Evolutionary conservation across 2,329 filamentous ascomycete species (phyloP).

Genomic region (Elsinoe batatas): DNA sequence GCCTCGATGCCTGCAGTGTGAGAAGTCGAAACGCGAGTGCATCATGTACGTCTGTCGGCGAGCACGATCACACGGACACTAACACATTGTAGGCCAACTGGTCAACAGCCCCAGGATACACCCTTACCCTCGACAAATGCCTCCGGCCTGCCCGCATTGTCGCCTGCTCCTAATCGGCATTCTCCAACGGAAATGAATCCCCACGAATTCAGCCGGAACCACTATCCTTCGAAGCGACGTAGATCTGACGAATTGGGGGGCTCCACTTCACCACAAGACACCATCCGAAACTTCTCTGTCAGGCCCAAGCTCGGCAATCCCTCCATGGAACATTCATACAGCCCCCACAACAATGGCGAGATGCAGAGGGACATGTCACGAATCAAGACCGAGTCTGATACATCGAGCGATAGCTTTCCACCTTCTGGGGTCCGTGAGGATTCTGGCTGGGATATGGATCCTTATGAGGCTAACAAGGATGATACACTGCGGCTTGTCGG

Average conservation of each 20-base stretch:
- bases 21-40: constrained; percentile 80
- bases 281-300: background rate
- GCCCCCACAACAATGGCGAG: background rate
- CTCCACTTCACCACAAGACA: constrained; percentile 4
- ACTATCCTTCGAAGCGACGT: background rate
- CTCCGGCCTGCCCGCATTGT: constrained; percentile 14
- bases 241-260: background rate
- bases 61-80: constrained; percentile 13
- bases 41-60: constrained; percentile 50
- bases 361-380: background rate
- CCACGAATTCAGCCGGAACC: background rate
- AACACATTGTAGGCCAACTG: constrained; percentile 13
- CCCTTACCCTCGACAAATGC: constrained; percentile 17
- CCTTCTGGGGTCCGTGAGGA: background rate
- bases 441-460: constrained; percentile 40
- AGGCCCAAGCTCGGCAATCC: constrained; percentile 2
- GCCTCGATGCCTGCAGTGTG: constrained; percentile 80
- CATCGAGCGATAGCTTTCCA: constrained; percentile 19
- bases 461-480: constrained; percentile 41
- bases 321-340: background rate
- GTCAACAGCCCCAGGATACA: constrained; percentile 17
- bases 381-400: constrained; percentile 19
- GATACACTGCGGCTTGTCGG: constrained; percentile 44
- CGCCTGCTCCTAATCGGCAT: constrained; percentile 3
- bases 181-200: background rate